Base-by-base conservation (phyloP, 225 moss, liverwort and hornwort species). In the Ulota crispa region DNA sequence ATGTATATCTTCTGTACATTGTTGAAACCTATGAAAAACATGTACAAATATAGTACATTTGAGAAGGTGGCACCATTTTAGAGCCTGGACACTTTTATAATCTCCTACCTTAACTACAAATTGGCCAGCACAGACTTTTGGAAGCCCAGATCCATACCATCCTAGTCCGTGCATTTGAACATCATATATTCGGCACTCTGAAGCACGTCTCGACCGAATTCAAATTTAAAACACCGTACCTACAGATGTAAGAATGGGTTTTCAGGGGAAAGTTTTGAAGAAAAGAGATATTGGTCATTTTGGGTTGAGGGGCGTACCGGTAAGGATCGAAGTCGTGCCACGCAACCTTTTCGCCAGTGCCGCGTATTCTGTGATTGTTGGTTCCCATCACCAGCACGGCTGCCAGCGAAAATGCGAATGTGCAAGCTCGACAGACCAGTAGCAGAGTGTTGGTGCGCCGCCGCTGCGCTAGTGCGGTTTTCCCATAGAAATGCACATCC, bases 291-390 rank as follows among this genome's bases (percentile, higher is more conserved):
- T 24, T 36, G 11, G 4, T 18, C 53, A 36, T 7, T 9, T 24
- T 6, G 53, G 27, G 78, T 18, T 42, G 24, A 68, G 21, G 64
- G 69, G 61, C 82, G 76, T 85, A 92, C 92, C 92, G 84, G 14
- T 90, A 92, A 19, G 89, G 88, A 83, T 90, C 92, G 70, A 87
- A 90, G 80, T 90, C 45, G 59, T 92, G 74, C 92, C 92, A 92
- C 32, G 85, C 85, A 59, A 88, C 87, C 79, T 78, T 87, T 43
- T 9, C 13, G 18, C 69, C 36, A 41, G 88, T 74, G 8, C 81
- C 85, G 52, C 53, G 68, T 28, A 92, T 67, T 60, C 54, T 50
- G 45, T 90, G 81, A 24, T 57, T 87, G 83, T 92, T 88, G 23
- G 88, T 88, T 66, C 88, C 92, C 92, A 92, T 92, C 52, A 90